Evolutionary conservation across 192 early-diverging fungal species (phyloP), one percentile per base, ranked within the genome.

Genomic region (Podila clonocystis): DNA sequence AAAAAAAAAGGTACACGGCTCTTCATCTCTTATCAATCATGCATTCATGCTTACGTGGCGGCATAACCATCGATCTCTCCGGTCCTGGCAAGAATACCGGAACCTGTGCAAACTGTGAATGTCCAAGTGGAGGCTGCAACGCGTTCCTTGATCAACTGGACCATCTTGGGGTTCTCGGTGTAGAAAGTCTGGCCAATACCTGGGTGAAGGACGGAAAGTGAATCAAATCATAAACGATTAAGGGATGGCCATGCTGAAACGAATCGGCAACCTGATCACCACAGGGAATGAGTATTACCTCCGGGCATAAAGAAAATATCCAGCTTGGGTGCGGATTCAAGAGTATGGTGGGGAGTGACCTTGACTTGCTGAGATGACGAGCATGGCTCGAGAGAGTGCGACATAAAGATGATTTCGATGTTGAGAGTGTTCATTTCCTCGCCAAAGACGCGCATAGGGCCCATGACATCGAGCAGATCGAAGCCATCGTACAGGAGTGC

Each of bases 21-120:
- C 41, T 17, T 29, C n/a, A 17, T 24, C 17, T 41, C 30, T 1
- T 15, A 57, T 30, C 29, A 6, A 26, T 6, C 7, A 7, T 50
- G 6, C 38, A 50, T 69, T 13, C 7, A 7, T 34, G 3, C 50
- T 61, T 70, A 76, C 74, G 88, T 89, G 2, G 82, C 76, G 13
- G 41, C 74, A 19, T 74, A 70, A 24, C 86, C 88, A 62, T 89
- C 87, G 12, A 88, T 65, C 8, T 85, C 48, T 5, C 87, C 87
- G 11, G 87, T 84, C 29, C 73, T 83, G 48, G 88, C 87, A 9
- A 84, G 52, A 19, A 89, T 26, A 9, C 73, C 69, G 29, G 83
- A 50, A 12, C 87, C 88, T 28, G 82, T 88, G 68, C 88, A 89
- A 17, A 89, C 84, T 28, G 77, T 73, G 68, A 83, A 66, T 36